Conservation (phyloP, 2,329 filamentous ascomycete genomes). For the Ascochyta rabiei region DNA sequence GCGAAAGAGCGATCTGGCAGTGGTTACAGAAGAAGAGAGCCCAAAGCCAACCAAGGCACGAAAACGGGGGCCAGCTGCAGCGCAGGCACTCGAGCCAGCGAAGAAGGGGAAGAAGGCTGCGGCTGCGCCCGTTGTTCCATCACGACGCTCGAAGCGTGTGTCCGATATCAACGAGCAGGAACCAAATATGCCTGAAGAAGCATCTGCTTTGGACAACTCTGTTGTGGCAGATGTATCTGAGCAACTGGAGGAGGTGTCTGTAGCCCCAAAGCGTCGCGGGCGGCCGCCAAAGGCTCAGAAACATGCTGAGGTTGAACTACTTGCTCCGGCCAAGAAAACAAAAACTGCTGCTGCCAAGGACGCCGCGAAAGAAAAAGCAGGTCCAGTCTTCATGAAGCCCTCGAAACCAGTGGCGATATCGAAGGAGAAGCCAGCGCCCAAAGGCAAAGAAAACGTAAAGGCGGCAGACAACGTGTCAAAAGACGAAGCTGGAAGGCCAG, state of each 20-base stretch:
- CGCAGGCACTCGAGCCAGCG: slow-evolving; percentile 16
- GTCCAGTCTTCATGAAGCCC: slow-evolving; percentile 36
- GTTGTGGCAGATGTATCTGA: slow-evolving; percentile 27
- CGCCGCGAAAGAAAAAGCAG: slow-evolving; percentile 18
- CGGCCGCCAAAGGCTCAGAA: slow-evolving; percentile 32
- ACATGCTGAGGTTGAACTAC: slow-evolving; percentile 19
- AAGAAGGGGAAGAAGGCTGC: slow-evolving; percentile 32
- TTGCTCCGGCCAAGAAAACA: slow-evolving; percentile 9
- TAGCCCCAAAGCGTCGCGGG: slow-evolving; percentile 33
- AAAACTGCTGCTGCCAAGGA: slow-evolving; percentile 6
- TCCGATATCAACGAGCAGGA: slow-evolving; percentile 39
- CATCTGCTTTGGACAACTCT: slow-evolving; percentile 21
- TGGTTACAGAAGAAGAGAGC: slow-evolving; percentile 25
- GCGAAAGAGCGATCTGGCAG: slow-evolving; percentile 36
- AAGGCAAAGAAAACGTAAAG: slow-evolving; percentile 15
- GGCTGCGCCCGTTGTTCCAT: slow-evolving; percentile 20
- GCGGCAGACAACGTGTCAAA: slow-evolving; percentile 12
- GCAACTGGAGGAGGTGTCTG: slow-evolving; percentile 27
- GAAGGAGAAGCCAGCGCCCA: slow-evolving; percentile 28
- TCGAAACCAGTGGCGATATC: slow-evolving; percentile 30
- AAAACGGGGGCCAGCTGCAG: slow-evolving; percentile 24
- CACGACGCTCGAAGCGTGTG: slow-evolving; percentile 36
- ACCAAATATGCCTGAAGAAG: slow-evolving; percentile 34
- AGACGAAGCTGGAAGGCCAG: slow-evolving; percentile 35
- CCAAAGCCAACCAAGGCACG: slow-evolving; percentile 20